A percentile compares a stretch with the other conserved stretches of the same genome.
Conservation (phyloP, 331 rosid species). For the Dryas integrifolia region DNA sequence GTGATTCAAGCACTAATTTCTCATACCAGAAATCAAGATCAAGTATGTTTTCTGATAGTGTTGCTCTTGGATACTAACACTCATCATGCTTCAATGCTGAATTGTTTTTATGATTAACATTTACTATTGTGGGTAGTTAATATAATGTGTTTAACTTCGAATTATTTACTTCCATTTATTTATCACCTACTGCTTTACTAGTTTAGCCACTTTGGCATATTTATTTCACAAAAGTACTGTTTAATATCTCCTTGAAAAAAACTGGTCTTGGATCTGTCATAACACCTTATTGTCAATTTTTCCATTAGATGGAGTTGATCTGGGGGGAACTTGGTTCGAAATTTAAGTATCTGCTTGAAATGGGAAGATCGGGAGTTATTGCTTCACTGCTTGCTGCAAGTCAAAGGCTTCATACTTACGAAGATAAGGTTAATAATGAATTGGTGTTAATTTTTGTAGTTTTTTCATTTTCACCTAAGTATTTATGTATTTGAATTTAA, state of each 20-base stretch:
- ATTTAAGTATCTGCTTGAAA: conserved; percentile 60
- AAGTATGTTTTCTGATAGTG: conserved; percentile 43
- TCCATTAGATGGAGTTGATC: conserved; percentile 62
- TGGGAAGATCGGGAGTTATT: conserved; percentile 87
- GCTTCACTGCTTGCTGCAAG: conserved; percentile 77
- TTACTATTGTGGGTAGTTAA: conserved; percentile 15
- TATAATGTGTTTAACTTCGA: neutral
- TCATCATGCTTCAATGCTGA: conserved; percentile 14
- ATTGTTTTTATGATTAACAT: conserved; percentile 9
- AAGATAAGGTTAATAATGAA: conserved; percentile 52
- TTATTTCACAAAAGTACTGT: neutral
- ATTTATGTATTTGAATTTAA: neutral
- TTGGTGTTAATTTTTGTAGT: conserved; percentile 16
- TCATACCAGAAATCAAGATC: conserved; percentile 46
- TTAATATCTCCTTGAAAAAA: conserved; percentile 6
- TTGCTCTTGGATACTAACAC: conserved; percentile 2
- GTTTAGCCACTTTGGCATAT: conserved; percentile 15
- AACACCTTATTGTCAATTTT: conserved; percentile 2
- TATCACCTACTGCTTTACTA: neutral
- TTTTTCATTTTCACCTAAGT: conserved; percentile 1
- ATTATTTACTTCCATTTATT: neutral
- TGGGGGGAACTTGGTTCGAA: conserved; percentile 86
- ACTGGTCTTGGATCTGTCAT: neutral
- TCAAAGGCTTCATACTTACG: conserved; percentile 72
- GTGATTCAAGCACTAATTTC: conserved; percentile 89